Conservation (phyloP, 192 early-diverging fungal species). For the Entomortierella parvispora region DNA sequence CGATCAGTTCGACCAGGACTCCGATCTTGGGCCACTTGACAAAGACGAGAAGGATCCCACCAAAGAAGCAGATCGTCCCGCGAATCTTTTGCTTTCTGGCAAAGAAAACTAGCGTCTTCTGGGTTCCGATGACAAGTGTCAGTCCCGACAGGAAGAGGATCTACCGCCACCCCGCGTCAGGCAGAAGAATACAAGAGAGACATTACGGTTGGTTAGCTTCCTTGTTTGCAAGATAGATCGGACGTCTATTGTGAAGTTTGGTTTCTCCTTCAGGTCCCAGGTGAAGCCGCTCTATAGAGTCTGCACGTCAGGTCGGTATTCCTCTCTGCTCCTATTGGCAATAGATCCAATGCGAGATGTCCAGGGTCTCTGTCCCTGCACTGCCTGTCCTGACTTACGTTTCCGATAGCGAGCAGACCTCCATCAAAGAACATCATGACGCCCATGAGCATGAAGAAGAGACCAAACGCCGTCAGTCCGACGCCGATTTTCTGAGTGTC, state of each 20-base stretch:
- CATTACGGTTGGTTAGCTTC: too few relatives aligned
- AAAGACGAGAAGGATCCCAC: slow-evolving; percentile 90
- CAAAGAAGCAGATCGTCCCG: slow-evolving; percentile 91
- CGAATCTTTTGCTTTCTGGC: slow-evolving; percentile 84
- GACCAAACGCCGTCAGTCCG: slow-evolving; percentile 91
- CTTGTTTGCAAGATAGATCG: too few relatives aligned
- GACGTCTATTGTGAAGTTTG: too few relatives aligned
- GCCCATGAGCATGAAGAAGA: slow-evolving; percentile 92
- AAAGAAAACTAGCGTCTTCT: slow-evolving; percentile 92
- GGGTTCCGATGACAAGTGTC: slow-evolving; percentile 87
- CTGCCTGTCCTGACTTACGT: too few relatives aligned
- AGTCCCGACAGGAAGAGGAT: slow-evolving; percentile 92
- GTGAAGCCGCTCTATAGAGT: too few relatives aligned
- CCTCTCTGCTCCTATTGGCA: too few relatives aligned
- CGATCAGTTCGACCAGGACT: slow-evolving; percentile 89
- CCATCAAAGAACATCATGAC: slow-evolving; percentile 96
- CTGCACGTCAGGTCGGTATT: too few relatives aligned
- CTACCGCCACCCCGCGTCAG: too few relatives aligned
- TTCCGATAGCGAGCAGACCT: slow-evolving; percentile 95
- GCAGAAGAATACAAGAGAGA: slow-evolving; percentile 14
- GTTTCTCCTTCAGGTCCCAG: too few relatives aligned
- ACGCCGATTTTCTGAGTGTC: slow-evolving; percentile 84
- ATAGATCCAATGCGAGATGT: too few relatives aligned
- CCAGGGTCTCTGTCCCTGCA: too few relatives aligned
- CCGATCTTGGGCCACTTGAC: slow-evolving; percentile 91